Conservation (phyloP, 2,329 filamentous ascomycete genomes). For the Aschersonia sp. region DNA sequence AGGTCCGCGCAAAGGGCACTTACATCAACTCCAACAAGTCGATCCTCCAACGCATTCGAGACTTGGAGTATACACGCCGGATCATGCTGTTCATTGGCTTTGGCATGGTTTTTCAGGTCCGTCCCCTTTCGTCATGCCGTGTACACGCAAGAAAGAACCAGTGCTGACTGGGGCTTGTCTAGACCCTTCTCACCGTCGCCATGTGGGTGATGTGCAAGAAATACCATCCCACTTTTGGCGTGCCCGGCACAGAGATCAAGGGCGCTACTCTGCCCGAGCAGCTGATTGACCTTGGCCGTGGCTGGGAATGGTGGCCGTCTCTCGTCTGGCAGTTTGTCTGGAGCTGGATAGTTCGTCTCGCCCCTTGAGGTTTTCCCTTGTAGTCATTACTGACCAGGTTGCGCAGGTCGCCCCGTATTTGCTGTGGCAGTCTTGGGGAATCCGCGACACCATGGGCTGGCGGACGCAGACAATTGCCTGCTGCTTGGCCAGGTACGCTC, state of each 20-base stretch:
- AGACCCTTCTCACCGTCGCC: not conserved
- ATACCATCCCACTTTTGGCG: constrained; percentile 31
- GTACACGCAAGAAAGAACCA: too few species aligned
- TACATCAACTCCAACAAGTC: constrained; percentile 5
- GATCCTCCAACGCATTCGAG: constrained; percentile 14
- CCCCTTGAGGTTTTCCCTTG: constrained; percentile 17
- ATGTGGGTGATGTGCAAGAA: not conserved
- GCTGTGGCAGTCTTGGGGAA: constrained; percentile 43
- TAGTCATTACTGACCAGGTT: not conserved
- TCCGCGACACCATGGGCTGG: constrained; percentile 51
- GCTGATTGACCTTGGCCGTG: constrained; percentile 27
- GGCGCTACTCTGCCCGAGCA: constrained; percentile 34
- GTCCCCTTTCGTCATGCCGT: constrained; percentile 3
- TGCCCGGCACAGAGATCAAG: constrained; percentile 43
- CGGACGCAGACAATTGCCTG: constrained; percentile 42
- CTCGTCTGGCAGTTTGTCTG: constrained; percentile 47
- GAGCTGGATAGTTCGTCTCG: constrained; percentile 44
- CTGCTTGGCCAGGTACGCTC: constrained; percentile 22
- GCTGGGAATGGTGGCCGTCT: constrained; percentile 53
- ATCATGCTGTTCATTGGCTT: constrained; percentile 34
- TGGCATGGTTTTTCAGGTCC: constrained; percentile 41
- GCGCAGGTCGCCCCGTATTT: constrained; percentile 2
- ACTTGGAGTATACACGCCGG: constrained; percentile 26
- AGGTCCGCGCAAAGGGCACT: constrained; percentile 4
- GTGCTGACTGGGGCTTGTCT: not conserved